Percentiles rank a stretch among this genome's conserved stretches.
phyloP scores from a whole-genome alignment of 768 basidiomycete species.

The Lanmaoa pseudosensibilis region DNA sequence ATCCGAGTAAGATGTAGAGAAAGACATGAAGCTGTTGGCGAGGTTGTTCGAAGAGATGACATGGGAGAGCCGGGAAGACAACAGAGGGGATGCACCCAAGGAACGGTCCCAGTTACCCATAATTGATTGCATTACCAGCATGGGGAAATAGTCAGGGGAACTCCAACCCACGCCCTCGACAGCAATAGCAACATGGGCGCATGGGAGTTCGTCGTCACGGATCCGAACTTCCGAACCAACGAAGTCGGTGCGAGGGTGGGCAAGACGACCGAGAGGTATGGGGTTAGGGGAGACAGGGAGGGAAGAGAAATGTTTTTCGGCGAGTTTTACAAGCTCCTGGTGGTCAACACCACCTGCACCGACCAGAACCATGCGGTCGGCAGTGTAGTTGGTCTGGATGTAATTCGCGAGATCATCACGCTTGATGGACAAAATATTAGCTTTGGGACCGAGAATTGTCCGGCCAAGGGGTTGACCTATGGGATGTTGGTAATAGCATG shows the following conservation, averaged over 20 bases:
- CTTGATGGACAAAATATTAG: constrained; percentile 94
- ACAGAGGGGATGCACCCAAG: constrained; percentile 84
- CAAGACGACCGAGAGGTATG: constrained; percentile 79
- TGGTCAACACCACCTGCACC: constrained; percentile 96
- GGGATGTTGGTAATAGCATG: constrained; percentile 7
- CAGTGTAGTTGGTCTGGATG: constrained; percentile 97
- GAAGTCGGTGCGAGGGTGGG: constrained; percentile 78
- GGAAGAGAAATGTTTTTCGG: constrained; percentile 87
- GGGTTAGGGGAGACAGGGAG: constrained; percentile 88
- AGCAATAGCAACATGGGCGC: constrained; percentile 92
- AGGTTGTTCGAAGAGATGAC: constrained; percentile 91
- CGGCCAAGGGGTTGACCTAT: constrained; percentile 92
- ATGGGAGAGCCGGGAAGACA: constrained; percentile 89
- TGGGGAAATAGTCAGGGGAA: constrained; percentile 98
- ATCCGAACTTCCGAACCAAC: constrained; percentile 94
- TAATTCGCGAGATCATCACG: constrained; percentile 85
- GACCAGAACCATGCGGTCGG: constrained; percentile 98
- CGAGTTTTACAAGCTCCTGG: constrained; percentile 87
- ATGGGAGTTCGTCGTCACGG: constrained; percentile 87
- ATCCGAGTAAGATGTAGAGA: constrained; percentile 98
- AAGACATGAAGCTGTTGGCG: constrained; percentile 99
- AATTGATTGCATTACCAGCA: constrained; percentile 97
- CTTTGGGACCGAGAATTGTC: constrained; percentile 95
- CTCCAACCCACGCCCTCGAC: constrained; percentile 99
- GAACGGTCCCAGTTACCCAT: constrained; percentile 99